phyloP scores from a whole-genome alignment of 106 monocot species.

The Dendrobium nobile region DNA sequence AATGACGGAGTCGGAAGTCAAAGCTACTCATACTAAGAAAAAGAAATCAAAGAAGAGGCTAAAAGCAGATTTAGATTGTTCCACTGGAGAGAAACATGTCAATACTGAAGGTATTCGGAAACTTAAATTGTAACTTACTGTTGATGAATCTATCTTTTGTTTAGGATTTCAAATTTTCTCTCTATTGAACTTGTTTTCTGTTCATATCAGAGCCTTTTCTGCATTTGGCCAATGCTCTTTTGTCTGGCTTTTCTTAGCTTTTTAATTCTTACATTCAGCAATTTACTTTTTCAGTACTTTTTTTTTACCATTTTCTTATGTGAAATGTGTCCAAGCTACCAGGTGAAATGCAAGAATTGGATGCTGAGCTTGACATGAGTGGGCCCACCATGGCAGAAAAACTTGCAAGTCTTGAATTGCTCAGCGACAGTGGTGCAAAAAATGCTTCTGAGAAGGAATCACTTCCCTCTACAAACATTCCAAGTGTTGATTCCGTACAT shows the following conservation, averaged over 20 bases:
- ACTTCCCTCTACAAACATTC: conserved; percentile 24
- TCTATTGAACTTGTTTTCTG: background rate
- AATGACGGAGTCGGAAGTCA: background rate
- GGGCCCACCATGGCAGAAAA: conserved; percentile 88
- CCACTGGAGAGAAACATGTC: background rate
- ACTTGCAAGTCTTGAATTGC: conserved; percentile 54
- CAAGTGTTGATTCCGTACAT: conserved; percentile 92
- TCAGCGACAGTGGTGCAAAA: conserved; percentile 20
- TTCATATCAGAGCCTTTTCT: background rate
- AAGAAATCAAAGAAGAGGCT: conserved; percentile 21
- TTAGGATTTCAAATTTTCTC: background rate
- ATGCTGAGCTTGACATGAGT: conserved; percentile 20
- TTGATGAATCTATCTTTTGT: background rate
- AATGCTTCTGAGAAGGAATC: conserved; percentile 7
- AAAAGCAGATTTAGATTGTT: conserved; percentile 5
- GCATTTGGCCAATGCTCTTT: background rate
- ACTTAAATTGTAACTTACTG: background rate
- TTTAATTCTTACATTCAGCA: background rate
- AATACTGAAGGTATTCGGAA: conserved; percentile 9
- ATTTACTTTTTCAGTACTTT: background rate
- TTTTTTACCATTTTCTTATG: background rate
- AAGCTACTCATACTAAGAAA: background rate
- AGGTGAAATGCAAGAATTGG: conserved; percentile 5
- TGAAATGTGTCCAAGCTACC: background rate
- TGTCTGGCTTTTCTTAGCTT: background rate